These are phyloP conservation scores for Eutypella sp. DNA, from an alignment of 2,329 filamentous ascomycete genomes.

Conservation along the genomic window DNA sequence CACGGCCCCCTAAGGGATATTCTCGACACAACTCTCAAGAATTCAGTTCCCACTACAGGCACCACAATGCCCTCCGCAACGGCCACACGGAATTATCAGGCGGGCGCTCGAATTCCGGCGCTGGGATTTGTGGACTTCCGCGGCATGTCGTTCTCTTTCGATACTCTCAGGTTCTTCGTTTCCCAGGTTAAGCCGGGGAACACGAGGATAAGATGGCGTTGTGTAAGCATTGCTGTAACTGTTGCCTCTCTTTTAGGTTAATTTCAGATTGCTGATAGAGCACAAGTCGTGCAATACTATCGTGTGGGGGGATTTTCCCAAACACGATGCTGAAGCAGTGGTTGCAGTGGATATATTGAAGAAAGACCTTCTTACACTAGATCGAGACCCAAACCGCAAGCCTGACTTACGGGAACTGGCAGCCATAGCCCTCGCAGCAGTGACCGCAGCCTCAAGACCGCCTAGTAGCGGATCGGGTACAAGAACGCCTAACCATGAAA, in stretches of 20 bases:
- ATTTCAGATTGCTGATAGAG: not conserved
- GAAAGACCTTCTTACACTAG: not conserved
- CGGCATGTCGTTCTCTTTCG: not conserved
- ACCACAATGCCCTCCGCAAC: too few species aligned
- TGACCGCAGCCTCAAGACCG: too few species aligned
- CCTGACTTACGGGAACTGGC: too few species aligned
- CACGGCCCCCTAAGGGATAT: not conserved
- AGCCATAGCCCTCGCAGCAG: too few species aligned
- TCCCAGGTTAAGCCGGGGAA: not conserved
- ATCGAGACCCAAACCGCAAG: too few species aligned
- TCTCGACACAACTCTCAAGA: too few species aligned
- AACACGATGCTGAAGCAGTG: not conserved
- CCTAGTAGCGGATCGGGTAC: too few species aligned
- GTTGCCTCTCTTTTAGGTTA: not conserved
- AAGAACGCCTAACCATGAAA: not conserved
- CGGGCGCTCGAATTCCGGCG: not conserved
- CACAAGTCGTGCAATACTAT: not conserved
- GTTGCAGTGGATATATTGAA: not conserved
- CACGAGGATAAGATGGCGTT: not conserved
- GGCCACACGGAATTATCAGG: not conserved
- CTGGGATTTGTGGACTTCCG: not conserved
- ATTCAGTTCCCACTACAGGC: too few species aligned
- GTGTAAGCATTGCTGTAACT: too few species aligned
- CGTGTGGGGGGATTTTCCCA: not conserved
- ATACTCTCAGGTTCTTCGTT: not conserved